Percentiles rank a stretch among this genome's conserved stretches.
Evolutionary conservation across 495 filamentous ascomycete genomes (phyloP).

Genomic region (Margaritispora aquatica): DNA sequence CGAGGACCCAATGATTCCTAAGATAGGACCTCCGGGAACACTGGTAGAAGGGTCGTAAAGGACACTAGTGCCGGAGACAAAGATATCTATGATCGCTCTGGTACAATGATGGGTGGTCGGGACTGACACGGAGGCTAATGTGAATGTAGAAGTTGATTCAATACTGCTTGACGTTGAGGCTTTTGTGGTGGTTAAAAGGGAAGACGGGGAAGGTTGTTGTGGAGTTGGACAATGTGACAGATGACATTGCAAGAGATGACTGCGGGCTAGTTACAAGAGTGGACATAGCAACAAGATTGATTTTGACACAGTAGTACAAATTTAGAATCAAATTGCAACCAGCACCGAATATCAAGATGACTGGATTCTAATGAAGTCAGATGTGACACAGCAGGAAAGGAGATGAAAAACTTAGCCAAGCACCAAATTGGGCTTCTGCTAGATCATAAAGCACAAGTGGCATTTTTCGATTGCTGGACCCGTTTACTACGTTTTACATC

Average conservation of each 20-base stretch:
- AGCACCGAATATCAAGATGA: not conserved
- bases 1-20: not conserved
- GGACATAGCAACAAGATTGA: not conserved
- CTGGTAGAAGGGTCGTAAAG: no score
- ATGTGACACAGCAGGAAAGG: not conserved
- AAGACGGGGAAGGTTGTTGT: not conserved
- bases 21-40: not conserved
- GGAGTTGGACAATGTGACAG: not conserved
- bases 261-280: not conserved
- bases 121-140: no score
- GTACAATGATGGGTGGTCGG: no score
- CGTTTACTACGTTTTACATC: not conserved
- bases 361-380: not conserved
- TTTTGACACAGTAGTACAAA: not conserved
- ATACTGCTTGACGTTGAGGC: no score
- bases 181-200: not conserved
- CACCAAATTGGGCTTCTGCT: not conserved
- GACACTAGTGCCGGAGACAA: not conserved
- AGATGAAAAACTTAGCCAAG: not conserved
- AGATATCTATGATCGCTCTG: not conserved
- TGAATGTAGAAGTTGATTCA: no score
- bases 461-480: not conserved
- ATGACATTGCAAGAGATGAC: not conserved
- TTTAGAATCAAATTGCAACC: not conserved
- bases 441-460: not conserved